Evolutionary conservation across 805 yeast genomes (phyloP).

Genomic region (Candida ponderosae): DNA sequence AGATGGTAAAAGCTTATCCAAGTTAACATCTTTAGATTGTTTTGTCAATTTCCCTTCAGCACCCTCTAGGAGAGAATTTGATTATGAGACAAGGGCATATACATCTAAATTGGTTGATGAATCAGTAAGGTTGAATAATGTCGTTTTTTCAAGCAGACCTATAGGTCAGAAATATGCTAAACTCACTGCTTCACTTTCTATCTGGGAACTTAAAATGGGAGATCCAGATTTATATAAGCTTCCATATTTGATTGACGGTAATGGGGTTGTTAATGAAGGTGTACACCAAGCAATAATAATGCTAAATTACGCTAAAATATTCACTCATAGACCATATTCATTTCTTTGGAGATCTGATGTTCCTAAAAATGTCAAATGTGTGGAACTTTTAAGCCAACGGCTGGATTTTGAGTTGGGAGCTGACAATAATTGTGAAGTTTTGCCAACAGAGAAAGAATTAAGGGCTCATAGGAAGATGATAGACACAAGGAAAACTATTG

Average conservation of each 20-base stretch:
- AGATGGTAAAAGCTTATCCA: constrained; percentile 37
- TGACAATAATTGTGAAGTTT: constrained; percentile 22
- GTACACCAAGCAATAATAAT: constrained; percentile 42
- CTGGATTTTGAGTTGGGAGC: constrained; percentile 18
- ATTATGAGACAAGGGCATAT: constrained; percentile 38
- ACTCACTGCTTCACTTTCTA: constrained; percentile 39
- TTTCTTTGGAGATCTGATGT: constrained; percentile 42
- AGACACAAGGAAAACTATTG: constrained; percentile 46
- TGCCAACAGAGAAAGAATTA: constrained; percentile 22
- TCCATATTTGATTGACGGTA: constrained; percentile 33
- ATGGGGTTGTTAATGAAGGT: constrained; percentile 44
- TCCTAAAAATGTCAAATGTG: constrained; percentile 32
- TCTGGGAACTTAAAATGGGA: constrained; percentile 40
- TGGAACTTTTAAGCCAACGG: constrained; percentile 16
- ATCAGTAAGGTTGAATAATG: constrained; percentile 38
- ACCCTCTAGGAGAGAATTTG: constrained; percentile 30
- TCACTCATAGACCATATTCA: constrained; percentile 46
- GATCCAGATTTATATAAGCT: constrained; percentile 34
- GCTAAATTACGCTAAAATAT: constrained; percentile 45
- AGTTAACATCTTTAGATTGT: constrained; percentile 27
- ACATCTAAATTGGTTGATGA: constrained; percentile 42
- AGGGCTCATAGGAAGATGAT: constrained; percentile 38
- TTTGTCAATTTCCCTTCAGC: constrained; percentile 31
- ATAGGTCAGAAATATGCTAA: constrained; percentile 28
- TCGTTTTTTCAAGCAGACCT: constrained; percentile 32